Conservation (phyloP, 2,329 filamentous ascomycete genomes). For the Hyphodiscus sp. region DNA sequence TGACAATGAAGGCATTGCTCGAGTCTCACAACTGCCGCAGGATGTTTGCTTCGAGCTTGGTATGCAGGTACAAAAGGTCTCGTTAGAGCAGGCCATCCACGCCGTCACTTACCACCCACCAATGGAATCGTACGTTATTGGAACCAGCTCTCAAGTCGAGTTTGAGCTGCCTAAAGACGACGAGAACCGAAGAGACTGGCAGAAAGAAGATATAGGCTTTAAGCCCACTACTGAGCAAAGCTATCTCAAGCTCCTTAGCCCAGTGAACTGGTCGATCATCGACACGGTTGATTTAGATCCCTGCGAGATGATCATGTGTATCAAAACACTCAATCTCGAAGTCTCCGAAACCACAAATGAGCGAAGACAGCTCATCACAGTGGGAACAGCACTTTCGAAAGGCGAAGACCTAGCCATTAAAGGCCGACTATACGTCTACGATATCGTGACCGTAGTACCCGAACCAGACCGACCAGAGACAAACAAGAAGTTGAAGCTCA, state of each 20-base stretch:
- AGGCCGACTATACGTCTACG: conserved; percentile 83
- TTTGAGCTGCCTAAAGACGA: conserved; percentile 86
- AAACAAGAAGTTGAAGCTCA: conserved; percentile 74
- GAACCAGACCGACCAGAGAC: conserved; percentile 82
- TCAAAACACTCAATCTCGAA: conserved; percentile 80
- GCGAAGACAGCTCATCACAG: conserved; percentile 70
- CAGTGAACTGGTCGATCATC: conserved; percentile 70
- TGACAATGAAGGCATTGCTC: conserved; percentile 64
- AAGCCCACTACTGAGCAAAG: conserved; percentile 66
- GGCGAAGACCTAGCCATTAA: conserved; percentile 86
- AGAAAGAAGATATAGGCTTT: conserved; percentile 56
- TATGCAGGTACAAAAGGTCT: conserved; percentile 66
- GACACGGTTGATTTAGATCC: conserved; percentile 68
- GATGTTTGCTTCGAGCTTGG: conserved; percentile 68
- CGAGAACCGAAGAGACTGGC: conserved; percentile 72
- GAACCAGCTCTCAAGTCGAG: conserved; percentile 58
- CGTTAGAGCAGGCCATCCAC: conserved; percentile 63
- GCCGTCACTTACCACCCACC: conserved; percentile 71
- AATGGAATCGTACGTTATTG: conserved; percentile 69
- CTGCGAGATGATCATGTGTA: conserved; percentile 71
- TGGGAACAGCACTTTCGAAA: conserved; percentile 79
- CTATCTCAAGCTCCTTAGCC: conserved; percentile 70
- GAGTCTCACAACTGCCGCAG: conserved; percentile 65
- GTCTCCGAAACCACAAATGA: conserved; percentile 88
- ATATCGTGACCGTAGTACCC: conserved; percentile 86